Evolutionary conservation across 2,329 filamentous ascomycete genomes (phyloP), one percentile per base, ranked within the genome.

Genomic region (Achaetomium macrosporum): DNA sequence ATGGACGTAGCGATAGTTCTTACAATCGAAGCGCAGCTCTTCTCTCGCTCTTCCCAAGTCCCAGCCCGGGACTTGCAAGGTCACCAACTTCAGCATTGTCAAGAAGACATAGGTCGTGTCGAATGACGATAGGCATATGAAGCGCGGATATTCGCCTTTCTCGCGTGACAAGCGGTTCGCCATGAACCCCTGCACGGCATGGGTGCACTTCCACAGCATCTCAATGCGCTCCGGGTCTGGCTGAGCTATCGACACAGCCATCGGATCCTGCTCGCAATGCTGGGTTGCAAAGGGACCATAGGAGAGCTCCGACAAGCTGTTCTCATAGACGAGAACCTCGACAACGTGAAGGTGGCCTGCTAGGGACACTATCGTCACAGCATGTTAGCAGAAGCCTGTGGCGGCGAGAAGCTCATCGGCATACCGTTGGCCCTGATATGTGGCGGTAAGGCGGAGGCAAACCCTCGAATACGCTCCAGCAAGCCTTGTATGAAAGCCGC

Each of bases 81-180:
- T 72, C 53, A 74, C 66, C n/a, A 79, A 68, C 61, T 74, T 74
- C 16, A 78, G 68, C 37, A 66, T 69, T 0, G 69, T 72, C 56
- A 79, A 68, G 57, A 77, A 69, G 30, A 70, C 67, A 57, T 73
- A 78, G 46, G 74, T 68, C 42, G 75, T 69, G 60, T 78, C 76
- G 19, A 73, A 76, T 9, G 72, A 69, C 13, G 69, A 68, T 49
- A 77, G 67, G 59, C 70, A 71, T 13, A 73, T 64, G 51, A 72
- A 74, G 13, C 66, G 68, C 17, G 73, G 75, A 30, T 63, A 61
- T 15, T 69, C 66, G 1, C 16, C 17, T 12, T 56, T 19, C 3
- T 56, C 46, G 9, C 54, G 3, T 1, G 50, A 41, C 47, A 66
- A 66, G 2, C 65, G 61, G 41, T 61, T 60, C n/a, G 47, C 58